A percentile compares a stretch with the other conserved stretches of the same genome.
Conservation (phyloP, 2,329 filamentous ascomycete species). For the Fusarium falciforme region DNA sequence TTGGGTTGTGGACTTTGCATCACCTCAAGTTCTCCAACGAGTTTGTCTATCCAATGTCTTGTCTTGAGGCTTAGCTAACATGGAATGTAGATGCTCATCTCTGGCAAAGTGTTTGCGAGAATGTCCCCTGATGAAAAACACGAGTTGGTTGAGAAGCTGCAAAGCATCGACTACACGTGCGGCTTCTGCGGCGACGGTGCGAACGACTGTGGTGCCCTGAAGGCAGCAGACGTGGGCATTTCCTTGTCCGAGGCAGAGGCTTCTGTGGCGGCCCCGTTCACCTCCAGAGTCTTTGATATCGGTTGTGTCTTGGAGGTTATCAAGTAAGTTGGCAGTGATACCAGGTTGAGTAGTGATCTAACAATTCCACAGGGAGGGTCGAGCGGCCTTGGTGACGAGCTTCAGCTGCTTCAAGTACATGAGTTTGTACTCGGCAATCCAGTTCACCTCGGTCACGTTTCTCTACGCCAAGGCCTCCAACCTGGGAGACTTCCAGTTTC, state of each 20-base stretch:
- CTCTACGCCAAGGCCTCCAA: slow-evolving; percentile 95
- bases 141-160: slow-evolving; percentile 95
- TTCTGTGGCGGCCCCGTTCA: slow-evolving; percentile 97
- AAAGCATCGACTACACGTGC: slow-evolving; percentile 93
- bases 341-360: slow-evolving; percentile 17
- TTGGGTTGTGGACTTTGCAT: slow-evolving; percentile 93
- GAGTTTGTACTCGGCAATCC: slow-evolving; percentile 98
- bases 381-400: slow-evolving; percentile 95
- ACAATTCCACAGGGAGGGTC: slow-evolving; percentile 74
- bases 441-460: slow-evolving; percentile 97
- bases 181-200: slow-evolving; percentile 98
- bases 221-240: slow-evolving; percentile 97
- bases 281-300: slow-evolving; percentile 94
- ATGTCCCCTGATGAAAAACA: slow-evolving; percentile 99
- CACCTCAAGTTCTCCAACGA: slow-evolving; percentile 79
- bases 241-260: slow-evolving; percentile 97
- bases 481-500: slow-evolving; percentile 95
- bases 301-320: slow-evolving; percentile 95
- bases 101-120: slow-evolving; percentile 92
- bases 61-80: background rate
- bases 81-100: slow-evolving; percentile 79
- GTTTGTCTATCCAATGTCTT: slow-evolving; percentile 53
- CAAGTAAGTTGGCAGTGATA: slow-evolving; percentile 59
- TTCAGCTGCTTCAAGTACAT: slow-evolving; percentile 99
- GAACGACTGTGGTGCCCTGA: slow-evolving; percentile 96